Conservation (phyloP, 2,329 filamentous ascomycete genomes). For the Hirsutella thompsonii region DNA sequence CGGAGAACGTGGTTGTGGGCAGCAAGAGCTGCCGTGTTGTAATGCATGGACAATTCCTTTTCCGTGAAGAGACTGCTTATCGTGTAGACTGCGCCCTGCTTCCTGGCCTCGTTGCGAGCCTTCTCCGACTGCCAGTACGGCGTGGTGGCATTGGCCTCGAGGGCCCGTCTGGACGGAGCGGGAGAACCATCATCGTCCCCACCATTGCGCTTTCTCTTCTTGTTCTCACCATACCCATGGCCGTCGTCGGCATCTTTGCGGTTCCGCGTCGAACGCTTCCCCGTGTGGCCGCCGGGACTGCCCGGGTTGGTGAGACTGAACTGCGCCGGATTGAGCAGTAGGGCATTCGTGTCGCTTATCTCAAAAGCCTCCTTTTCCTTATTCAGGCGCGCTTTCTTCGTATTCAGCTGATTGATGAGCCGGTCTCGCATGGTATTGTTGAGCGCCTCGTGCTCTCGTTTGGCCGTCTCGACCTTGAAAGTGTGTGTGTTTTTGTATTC, state of each 20-base stretch:
- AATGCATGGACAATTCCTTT: slow-evolving; percentile 53
- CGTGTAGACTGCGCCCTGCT: slow-evolving; percentile 48
- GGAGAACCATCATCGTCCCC: slow-evolving; percentile 52
- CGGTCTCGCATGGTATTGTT: slow-evolving; percentile 50
- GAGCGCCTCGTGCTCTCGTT: slow-evolving; percentile 46
- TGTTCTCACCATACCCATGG: slow-evolving; percentile 38
- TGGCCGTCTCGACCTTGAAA: slow-evolving; percentile 50
- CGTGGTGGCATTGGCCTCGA: slow-evolving; percentile 45
- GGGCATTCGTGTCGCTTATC: slow-evolving; percentile 51
- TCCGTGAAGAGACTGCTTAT: slow-evolving; percentile 61
- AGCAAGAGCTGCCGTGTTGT: slow-evolving; percentile 48
- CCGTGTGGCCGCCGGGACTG: slow-evolving; percentile 49
- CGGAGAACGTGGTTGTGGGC: slow-evolving; percentile 49
- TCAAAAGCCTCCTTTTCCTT: slow-evolving; percentile 57
- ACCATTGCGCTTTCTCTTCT: slow-evolving; percentile 49
- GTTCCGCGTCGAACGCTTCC: slow-evolving; percentile 49
- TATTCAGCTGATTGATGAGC: slow-evolving; percentile 51
- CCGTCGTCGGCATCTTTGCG: slow-evolving; percentile 49
- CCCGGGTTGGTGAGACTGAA: slow-evolving; percentile 53
- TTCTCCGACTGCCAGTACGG: slow-evolving; percentile 51
- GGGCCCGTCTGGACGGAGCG: slow-evolving; percentile 38
- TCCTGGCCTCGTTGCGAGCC: slow-evolving; percentile 36
- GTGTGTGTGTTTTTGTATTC: slow-evolving; percentile 46
- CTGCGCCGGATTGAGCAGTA: slow-evolving; percentile 55
- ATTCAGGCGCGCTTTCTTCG: slow-evolving; percentile 50